Evolutionary conservation across 164 flowering plant genomes (phyloP).

Genomic region (Tetrastigma voinierianum): DNA sequence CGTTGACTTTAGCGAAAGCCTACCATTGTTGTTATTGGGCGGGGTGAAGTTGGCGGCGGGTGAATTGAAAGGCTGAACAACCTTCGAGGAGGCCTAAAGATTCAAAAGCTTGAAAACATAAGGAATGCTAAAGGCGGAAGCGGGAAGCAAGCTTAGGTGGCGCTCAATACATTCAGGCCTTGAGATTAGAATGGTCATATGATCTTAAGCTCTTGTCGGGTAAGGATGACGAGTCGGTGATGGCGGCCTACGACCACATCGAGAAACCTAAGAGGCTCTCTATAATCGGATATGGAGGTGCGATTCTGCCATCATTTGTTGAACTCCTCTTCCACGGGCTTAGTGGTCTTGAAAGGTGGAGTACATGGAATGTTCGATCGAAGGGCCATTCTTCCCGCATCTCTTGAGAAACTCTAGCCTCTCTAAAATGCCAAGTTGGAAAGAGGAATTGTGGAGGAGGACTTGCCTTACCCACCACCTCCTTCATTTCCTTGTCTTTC

Average conservation of each 20-base stretch:
- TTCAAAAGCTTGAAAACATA: not conserved
- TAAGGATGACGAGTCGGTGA: not conserved
- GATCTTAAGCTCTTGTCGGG: too few relatives aligned
- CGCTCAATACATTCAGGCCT: too few relatives aligned
- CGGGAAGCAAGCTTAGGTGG: too few relatives aligned
- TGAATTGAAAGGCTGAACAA: not conserved
- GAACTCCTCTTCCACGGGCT: not conserved
- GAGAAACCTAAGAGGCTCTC: not conserved
- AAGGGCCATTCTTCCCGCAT: too few relatives aligned
- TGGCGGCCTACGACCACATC: constrained; percentile 5
- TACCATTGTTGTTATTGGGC: not conserved
- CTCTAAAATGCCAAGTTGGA: too few relatives aligned
- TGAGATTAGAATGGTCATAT: too few relatives aligned
- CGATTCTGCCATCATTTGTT: not conserved
- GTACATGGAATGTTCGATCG: too few relatives aligned
- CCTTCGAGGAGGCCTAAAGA: not conserved
- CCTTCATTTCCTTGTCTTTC: too few relatives aligned
- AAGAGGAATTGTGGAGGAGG: too few relatives aligned
- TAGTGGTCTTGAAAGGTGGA: not conserved
- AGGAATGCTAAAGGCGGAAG: too few relatives aligned
- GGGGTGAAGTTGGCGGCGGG: not conserved
- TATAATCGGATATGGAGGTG: not conserved
- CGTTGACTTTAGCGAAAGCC: not conserved
- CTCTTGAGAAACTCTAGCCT: too few relatives aligned
- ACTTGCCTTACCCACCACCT: too few relatives aligned